Evolutionary conservation across 495 filamentous ascomycete genomes (phyloP), one percentile per base, ranked within the genome.

Genomic region (Ramalina intermedia): DNA sequence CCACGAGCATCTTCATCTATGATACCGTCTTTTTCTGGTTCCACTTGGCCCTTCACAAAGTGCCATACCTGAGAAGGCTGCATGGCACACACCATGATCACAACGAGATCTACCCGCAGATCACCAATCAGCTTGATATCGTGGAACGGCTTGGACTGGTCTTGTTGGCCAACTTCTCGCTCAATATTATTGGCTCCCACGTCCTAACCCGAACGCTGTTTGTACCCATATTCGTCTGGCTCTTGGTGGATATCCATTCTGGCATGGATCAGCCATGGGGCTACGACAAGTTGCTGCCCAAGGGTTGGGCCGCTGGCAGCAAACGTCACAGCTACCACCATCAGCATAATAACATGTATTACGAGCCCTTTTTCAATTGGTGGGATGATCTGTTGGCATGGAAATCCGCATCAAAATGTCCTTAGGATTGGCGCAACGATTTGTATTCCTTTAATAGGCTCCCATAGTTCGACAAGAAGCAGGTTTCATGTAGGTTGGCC

Each of bases 11-110:
- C 17, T 38, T 65, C 46, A 53, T 65, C 29, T 65, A 65, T 43
- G 62, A 65, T 38, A 37, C 51, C 8, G 42, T 65, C n/a, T 65
- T 65, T 50, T 64, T 64, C 53, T 45, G 55, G 54, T 56, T 63
- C 47, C 63, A 66, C 46, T 51, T 65, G 4, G 47, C 55, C n/a
- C 37, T 65, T 2, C 63, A 66, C 54, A 47, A 29, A 16, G 13
- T 61, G 6, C 58, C 60, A 5, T 2, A 45, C 1, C 50, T 66
- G 23, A 35, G 41, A 13, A 41, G 16, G 17, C 47, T 57, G 21
- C 63, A 66, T 48, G 20, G 5, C 1, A 41, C 52, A n/a, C 63
- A 66, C 41, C 63, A 66, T 46, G 49, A 45, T 3, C 56, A 65
- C 42, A 46, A 43, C 11, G 54, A 65, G 26, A 61, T 65, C 14